Conservation (phyloP, 108 stramenopile genomes). For the Aurantiochytrium sp. region DNA sequence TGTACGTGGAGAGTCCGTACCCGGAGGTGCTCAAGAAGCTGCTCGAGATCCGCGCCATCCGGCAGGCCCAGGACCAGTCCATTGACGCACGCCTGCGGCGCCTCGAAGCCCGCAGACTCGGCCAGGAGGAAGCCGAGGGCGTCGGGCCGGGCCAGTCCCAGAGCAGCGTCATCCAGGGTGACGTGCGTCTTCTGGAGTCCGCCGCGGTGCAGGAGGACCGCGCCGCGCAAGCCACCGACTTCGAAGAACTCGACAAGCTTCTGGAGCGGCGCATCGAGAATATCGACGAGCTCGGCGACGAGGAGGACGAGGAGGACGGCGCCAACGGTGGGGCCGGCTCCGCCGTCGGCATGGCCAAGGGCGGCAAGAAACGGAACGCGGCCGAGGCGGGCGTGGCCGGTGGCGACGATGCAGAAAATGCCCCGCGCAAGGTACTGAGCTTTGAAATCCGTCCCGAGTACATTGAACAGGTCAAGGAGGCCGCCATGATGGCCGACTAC, state of each 20-base stretch:
- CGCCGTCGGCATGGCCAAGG: no score
- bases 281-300: neutral
- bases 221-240: constrained; percentile 6
- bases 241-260: neutral
- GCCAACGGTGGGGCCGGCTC: neutral
- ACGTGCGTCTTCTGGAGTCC: constrained; percentile 32
- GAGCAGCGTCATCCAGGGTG: constrained; percentile 27
- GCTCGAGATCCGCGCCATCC: constrained; percentile 73
- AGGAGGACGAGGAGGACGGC: neutral
- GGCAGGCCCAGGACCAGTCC: constrained; percentile 68
- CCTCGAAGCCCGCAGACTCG: neutral
- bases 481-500: constrained; percentile 32
- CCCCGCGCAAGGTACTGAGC: neutral
- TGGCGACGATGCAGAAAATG: neutral
- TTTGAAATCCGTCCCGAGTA: constrained; percentile 7
- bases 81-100: neutral
- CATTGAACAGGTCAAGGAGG: constrained; percentile 4
- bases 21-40: constrained; percentile 81
- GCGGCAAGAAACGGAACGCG: neutral
- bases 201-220: neutral
- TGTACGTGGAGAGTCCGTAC: constrained; percentile 85
- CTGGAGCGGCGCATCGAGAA: neutral
- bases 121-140: neutral
- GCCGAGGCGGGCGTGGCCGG: neutral
- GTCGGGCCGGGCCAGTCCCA: neutral